Evolutionary conservation across 2,329 filamentous ascomycete species (phyloP).

Genomic region (Orbilia ellipsospora): DNA sequence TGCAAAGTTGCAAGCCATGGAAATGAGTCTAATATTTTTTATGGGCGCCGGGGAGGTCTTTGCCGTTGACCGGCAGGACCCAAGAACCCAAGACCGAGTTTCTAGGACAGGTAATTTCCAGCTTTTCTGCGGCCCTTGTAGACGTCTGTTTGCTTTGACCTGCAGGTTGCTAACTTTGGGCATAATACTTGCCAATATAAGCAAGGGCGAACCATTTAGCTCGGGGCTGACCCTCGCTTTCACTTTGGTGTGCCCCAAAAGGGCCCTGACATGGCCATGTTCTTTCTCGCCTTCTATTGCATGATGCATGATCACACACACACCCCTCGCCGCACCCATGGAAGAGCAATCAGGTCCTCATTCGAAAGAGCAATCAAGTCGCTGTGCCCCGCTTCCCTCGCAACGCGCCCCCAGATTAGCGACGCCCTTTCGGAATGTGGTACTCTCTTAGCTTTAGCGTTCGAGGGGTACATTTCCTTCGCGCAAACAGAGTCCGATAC

Average conservation of each 20-base stretch:
- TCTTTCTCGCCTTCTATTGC: conserved; percentile 7
- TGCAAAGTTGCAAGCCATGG: too few species aligned
- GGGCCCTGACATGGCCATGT: not conserved
- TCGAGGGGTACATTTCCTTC: not conserved
- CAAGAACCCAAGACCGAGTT: too few species aligned
- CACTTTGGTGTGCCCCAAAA: not conserved
- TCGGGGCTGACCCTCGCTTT: not conserved
- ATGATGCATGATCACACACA: conserved; percentile 1
- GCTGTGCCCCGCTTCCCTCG: conserved; percentile 14
- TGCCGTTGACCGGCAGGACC: conserved; percentile 2
- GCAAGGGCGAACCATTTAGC: not conserved
- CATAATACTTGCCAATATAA: conserved; percentile 1
- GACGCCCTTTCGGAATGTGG: conserved; percentile 26
- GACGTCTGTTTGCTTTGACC: not conserved
- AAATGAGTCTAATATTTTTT: not conserved
- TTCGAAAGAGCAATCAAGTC: conserved; percentile 12
- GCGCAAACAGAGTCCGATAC: conserved; percentile 10
- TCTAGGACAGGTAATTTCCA: not conserved
- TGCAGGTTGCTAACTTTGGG: not conserved
- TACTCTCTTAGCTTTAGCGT: conserved; percentile 22
- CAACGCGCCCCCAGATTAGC: conserved; percentile 29
- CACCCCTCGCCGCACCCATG: not conserved
- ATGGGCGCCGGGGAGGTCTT: conserved; percentile 2
- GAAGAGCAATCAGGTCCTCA: too few species aligned
- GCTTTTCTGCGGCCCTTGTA: not conserved